Evolutionary conservation across 352 stramenopile species (phyloP).

Genomic region (Phytophthora kernoviae): DNA sequence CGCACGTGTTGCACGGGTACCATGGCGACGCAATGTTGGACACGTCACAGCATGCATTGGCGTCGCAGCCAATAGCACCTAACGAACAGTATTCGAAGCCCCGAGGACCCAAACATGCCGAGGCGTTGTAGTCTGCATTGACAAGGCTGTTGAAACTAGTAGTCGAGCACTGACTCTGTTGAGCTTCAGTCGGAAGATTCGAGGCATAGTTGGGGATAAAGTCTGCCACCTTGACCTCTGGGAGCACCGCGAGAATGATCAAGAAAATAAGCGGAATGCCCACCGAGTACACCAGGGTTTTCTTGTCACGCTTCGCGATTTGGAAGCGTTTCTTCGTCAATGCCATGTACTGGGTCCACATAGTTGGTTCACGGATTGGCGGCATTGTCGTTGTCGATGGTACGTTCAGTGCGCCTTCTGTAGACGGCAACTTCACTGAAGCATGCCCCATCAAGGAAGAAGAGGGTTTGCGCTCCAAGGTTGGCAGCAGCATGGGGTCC

Average conservation of each 20-base stretch:
- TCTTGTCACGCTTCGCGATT: conserved; percentile 68
- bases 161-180: conserved; percentile 33
- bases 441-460: conserved; percentile 4
- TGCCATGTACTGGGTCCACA: conserved; percentile 51
- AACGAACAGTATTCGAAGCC: conserved; percentile 48
- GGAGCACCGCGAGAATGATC: conserved; percentile 50
- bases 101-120: conserved; percentile 20
- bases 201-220: conserved; percentile 41
- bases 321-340: conserved; percentile 66
- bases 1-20: conserved; percentile 48
- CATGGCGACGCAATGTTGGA: conserved; percentile 45
- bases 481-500: neutral
- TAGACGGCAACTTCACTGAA: conserved; percentile 13
- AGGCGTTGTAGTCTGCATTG: conserved; percentile 21
- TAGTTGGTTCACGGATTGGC: conserved; percentile 24
- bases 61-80: conserved; percentile 50
- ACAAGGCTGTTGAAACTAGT: conserved; percentile 26
- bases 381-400: neutral
- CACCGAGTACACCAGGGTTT: conserved; percentile 61
- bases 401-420: conserved; percentile 16
- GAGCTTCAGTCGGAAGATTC: conserved; percentile 21
- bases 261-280: conserved; percentile 68
- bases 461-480: conserved; percentile 14
- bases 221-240: conserved; percentile 63
- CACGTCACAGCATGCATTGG: conserved; percentile 44